Evolutionary conservation across 495 filamentous ascomycete species (phyloP).

Genomic region (Podospora tetraspora): DNA sequence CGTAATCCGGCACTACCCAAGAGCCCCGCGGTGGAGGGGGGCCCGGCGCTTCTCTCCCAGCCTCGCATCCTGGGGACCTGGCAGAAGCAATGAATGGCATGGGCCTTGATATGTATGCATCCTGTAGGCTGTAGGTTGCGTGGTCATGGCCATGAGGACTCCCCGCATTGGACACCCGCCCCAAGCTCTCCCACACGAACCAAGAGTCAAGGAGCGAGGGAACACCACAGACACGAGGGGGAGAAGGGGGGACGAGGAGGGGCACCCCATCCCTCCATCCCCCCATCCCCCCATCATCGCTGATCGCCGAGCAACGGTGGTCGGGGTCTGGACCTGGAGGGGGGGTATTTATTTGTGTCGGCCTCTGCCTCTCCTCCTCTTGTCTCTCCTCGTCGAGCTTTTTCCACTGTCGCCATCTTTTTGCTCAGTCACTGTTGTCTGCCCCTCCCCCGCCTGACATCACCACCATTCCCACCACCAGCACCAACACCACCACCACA

Average conservation of each 20-base stretch:
- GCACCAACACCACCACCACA: conserved; percentile 7
- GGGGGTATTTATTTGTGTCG: conserved; percentile 15
- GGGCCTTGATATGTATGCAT: neutral
- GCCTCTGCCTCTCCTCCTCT: neutral
- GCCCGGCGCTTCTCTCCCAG: no score
- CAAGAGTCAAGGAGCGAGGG: neutral
- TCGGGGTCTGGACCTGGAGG: neutral
- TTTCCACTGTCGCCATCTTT: conserved; percentile 1
- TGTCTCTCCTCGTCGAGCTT: conserved; percentile 13
- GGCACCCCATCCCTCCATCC: neutral
- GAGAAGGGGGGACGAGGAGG: conserved; percentile 7
- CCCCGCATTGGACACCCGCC: conserved; percentile 19
- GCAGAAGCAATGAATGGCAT: neutral
- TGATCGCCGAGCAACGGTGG: conserved; percentile 26
- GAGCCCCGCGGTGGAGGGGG: neutral
- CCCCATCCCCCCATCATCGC: neutral
- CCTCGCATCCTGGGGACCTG: neutral
- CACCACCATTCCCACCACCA: neutral
- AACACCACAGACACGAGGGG: neutral
- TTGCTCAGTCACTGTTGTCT: neutral
- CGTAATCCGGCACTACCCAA: conserved; percentile 21
- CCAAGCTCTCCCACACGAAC: conserved; percentile 11
- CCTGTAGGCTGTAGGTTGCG: neutral
- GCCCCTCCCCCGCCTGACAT: neutral
- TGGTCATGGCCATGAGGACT: conserved; percentile 2